Conservation (phyloP, 2,329 filamentous ascomycete species). For the Cryphonectria radicalis region DNA sequence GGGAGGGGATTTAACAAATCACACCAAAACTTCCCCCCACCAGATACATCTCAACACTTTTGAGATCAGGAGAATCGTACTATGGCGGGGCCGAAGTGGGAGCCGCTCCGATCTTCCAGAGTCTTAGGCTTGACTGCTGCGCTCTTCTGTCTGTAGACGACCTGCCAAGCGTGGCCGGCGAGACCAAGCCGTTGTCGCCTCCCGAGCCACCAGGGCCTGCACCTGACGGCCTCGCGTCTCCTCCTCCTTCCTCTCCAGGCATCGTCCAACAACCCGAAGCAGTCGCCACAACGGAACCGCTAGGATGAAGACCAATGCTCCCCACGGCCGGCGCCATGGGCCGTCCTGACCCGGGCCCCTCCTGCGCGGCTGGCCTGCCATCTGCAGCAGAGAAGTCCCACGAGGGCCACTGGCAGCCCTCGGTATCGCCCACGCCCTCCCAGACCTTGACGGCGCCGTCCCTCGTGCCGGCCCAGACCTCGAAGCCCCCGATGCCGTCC, state of each 20-base stretch:
- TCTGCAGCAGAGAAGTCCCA: slow-evolving; percentile 55
- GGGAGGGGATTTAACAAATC: background rate
- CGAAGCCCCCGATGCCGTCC: slow-evolving; percentile 49
- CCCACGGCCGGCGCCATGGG: slow-evolving; percentile 45
- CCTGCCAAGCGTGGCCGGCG: background rate
- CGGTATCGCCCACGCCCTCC: slow-evolving; percentile 56
- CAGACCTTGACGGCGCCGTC: slow-evolving; percentile 61
- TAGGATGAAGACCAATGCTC: slow-evolving; percentile 54
- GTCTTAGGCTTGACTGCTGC: slow-evolving; percentile 50
- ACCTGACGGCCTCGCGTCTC: slow-evolving; percentile 10
- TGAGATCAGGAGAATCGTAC: too few species aligned
- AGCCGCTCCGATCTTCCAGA: slow-evolving; percentile 45
- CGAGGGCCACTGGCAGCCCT: slow-evolving; percentile 48
- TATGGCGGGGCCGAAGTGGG: background rate
- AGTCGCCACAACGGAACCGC: slow-evolving; percentile 60
- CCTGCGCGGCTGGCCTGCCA: slow-evolving; percentile 34
- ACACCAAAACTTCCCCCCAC: too few species aligned
- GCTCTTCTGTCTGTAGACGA: slow-evolving; percentile 21
- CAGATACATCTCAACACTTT: background rate
- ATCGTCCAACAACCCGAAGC: slow-evolving; percentile 59
- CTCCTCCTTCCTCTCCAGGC: slow-evolving; percentile 30
- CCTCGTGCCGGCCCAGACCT: slow-evolving; percentile 65
- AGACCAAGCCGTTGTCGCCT: slow-evolving; percentile 14
- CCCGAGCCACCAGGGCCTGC: background rate
- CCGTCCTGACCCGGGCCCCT: background rate